These are phyloP conservation scores for Lanzia echinophila DNA, from an alignment of 2,329 filamentous ascomycete genomes.

Conservation along the genomic window DNA sequence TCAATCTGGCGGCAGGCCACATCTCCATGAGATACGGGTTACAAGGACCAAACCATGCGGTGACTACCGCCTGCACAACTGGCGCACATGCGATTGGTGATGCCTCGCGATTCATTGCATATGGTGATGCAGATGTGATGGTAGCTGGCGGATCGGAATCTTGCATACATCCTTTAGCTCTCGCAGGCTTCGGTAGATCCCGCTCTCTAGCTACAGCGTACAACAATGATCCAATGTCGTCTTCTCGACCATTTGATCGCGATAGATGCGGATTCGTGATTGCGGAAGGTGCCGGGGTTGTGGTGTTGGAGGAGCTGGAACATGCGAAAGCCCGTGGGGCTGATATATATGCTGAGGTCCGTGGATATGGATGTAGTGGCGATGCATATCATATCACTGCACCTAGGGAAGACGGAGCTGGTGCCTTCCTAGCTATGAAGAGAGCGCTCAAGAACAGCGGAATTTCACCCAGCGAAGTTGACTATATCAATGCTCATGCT, in stretches of 20 bases:
- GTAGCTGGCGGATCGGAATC: constrained; percentile 91
- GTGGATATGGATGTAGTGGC: constrained; percentile 82
- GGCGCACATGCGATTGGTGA: constrained; percentile 93
- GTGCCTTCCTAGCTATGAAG: constrained; percentile 79
- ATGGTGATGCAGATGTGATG: constrained; percentile 91
- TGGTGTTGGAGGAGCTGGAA: constrained; percentile 83
- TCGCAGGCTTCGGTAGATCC: constrained; percentile 85
- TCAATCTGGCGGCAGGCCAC: constrained; percentile 92
- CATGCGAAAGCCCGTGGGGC: constrained; percentile 77
- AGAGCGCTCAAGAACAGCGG: constrained; percentile 68
- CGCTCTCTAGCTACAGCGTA: constrained; percentile 77
- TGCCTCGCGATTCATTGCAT: constrained; percentile 84
- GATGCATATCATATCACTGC: constrained; percentile 94
- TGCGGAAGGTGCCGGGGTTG: constrained; percentile 80
- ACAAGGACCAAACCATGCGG: constrained; percentile 84
- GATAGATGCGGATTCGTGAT: constrained; percentile 83
- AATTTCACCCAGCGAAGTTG: constrained; percentile 62
- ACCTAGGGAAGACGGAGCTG: constrained; percentile 73
- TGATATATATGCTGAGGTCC: constrained; percentile 79
- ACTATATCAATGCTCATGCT: constrained; percentile 94
- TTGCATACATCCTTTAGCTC: constrained; percentile 88
- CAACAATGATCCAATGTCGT: constrained; percentile 62
- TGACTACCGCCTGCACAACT: constrained; percentile 92
- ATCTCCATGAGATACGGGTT: constrained; percentile 90
- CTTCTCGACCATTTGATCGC: constrained; percentile 83